phyloP scores from a whole-genome alignment of 305 asterid genomes.

The Fraxinus dipetala region DNA sequence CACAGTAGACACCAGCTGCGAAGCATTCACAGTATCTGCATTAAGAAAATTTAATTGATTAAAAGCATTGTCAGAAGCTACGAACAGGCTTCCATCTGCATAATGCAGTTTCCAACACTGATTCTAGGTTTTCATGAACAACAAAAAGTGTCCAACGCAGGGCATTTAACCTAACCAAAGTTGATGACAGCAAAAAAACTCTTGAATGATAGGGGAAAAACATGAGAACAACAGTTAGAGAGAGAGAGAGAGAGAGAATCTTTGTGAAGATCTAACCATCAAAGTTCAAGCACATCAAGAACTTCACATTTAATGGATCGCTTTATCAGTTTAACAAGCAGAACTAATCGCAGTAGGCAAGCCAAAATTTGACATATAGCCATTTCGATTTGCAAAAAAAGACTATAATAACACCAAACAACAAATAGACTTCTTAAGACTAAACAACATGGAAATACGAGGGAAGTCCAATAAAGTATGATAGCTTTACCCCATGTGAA shows the following conservation, averaged over 20 bases:
- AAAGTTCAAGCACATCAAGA: neutral
- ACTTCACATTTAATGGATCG: neutral
- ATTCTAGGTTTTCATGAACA: neutral
- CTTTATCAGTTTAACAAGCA: neutral
- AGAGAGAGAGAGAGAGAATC: neutral
- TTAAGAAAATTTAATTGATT: slow-evolving; percentile 8
- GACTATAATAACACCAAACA: neutral
- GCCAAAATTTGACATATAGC: neutral
- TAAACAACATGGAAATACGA: neutral
- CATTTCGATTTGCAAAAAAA: neutral
- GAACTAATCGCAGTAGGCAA: neutral
- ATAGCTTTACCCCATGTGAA: neutral
- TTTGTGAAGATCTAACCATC: neutral
- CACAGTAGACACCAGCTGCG: slow-evolving; percentile 96
- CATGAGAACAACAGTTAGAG: neutral
- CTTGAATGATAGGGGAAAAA: neutral
- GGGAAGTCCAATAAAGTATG: neutral
- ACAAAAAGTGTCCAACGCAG: neutral
- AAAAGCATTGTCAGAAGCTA: neutral
- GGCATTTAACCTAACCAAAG: neutral
- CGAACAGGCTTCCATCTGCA: neutral
- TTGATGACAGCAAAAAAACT: neutral
- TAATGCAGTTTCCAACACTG: neutral
- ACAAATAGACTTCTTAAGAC: neutral
- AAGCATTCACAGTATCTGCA: slow-evolving; percentile 97